Evolutionary conservation across 106 monocot species (phyloP), one percentile per base, ranked within the genome.

Genomic region (Acorus calamus): DNA sequence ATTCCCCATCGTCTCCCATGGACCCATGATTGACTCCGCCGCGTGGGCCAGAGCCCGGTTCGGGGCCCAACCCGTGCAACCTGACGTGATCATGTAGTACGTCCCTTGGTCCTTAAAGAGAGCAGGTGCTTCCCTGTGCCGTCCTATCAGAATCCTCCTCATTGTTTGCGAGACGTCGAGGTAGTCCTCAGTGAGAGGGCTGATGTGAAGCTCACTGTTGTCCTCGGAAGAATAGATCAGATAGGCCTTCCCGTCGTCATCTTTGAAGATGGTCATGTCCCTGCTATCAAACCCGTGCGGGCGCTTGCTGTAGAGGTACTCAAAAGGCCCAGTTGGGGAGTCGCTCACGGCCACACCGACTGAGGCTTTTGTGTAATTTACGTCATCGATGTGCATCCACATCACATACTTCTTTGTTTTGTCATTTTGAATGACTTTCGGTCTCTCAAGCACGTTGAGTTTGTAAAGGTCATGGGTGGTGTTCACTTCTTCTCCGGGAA

Each of bases 71-170:
- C 94, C 94, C 0, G 80, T 73, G 69, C 96, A 96, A 10, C 96
- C 90, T 2, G 96, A 96, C 42, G 96, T 96, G 52, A 96, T 83
- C 96, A 96, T 96, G 67, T 96, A 96, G 69, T 96, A 96, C 7
- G 78, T 84, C 3, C 84, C 78, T 56, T 74, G 64, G 14, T 83
- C 50, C 63, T 96, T 96, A 59, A 96, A 96, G 2, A 91, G 57
- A 3, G 87, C 90, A 11, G 96, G 96, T 41, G 96, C 96, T 66
- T 96, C 96, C 49, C 96, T 72, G 52, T 79, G 90, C 11, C 72
- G 84, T 6, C 87, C 82, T 8, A 96, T 72, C 42, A 96, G 66
- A 68, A 91, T 76, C 64, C 76, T 84, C 60, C 68, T 78, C 69
- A 87, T 74, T 6, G 47, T 57, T 6, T 55, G 13, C 3, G 80